These are phyloP conservation scores for Gloeostereum incarnatum DNA, from an alignment of 768 basidiomycete genomes.

Conservation along the genomic window DNA sequence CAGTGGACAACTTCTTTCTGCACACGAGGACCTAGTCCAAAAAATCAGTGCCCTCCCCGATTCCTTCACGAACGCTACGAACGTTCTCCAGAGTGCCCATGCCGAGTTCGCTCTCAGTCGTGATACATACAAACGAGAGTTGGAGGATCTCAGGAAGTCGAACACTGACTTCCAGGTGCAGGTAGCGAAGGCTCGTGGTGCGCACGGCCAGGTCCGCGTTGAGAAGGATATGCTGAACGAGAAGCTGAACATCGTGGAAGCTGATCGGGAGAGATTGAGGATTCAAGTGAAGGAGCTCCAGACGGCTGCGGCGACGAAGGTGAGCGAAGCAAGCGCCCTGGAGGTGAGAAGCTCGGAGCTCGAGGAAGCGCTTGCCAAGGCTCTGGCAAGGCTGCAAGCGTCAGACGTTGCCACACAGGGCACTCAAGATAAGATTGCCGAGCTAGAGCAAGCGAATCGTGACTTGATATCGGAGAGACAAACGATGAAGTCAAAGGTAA, in stretches of 20 bases:
- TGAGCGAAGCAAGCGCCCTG: slow-evolving; percentile 34
- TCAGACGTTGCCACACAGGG: slow-evolving; percentile 61
- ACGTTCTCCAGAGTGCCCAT: slow-evolving; percentile 49
- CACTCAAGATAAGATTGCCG: slow-evolving; percentile 48
- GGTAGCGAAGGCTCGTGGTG: slow-evolving; percentile 65
- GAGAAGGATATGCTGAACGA: slow-evolving; percentile 72
- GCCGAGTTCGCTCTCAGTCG: slow-evolving; percentile 52
- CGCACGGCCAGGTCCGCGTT: slow-evolving; percentile 69
- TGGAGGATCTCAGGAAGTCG: slow-evolving; percentile 58
- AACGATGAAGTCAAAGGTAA: slow-evolving; percentile 49
- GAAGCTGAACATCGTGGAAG: slow-evolving; percentile 49
- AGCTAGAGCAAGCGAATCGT: slow-evolving; percentile 52
- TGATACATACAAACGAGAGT: slow-evolving; percentile 48
- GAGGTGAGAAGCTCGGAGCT: slow-evolving; percentile 37
- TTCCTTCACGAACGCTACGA: slow-evolving; percentile 39
- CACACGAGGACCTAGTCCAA: slow-evolving; percentile 43
- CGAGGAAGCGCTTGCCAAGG: slow-evolving; percentile 66
- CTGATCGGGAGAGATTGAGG: slow-evolving; percentile 55
- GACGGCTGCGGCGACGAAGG: slow-evolving; percentile 27
- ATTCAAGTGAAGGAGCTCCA: slow-evolving; percentile 46
- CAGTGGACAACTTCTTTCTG: slow-evolving; percentile 35
- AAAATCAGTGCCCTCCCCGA: slow-evolving; percentile 55
- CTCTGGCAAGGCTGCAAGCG: slow-evolving; percentile 59
- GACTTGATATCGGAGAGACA: slow-evolving; percentile 51
- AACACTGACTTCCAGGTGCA: slow-evolving; percentile 69